Base-by-base conservation (phyloP, 2,329 filamentous ascomycete genomes). In the Penicillium rolfsii region DNA sequence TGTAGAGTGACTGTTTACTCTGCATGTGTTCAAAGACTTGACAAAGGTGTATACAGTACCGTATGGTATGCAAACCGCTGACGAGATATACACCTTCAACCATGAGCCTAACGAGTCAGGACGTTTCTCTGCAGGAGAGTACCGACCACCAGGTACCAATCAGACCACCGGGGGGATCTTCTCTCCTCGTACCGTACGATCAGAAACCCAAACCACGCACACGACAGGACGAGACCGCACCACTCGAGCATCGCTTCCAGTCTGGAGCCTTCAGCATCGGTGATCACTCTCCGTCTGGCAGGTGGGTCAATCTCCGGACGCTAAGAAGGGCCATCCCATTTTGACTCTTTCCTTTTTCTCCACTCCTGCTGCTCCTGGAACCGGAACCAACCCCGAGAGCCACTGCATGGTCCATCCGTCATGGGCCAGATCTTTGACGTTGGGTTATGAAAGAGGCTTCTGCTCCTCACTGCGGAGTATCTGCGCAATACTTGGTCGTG, bases 291-390 rank as follows among this genome's bases (percentile, higher is more conserved):
- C 6, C 48, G 5, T 30, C 26, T 30, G 26, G 45, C 45, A 48
- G 45, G 45, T 48, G 45, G 45, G 45, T 48, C 43, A 46, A 22
- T 22, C 43, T n/a, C 43, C 46, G 28, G 28, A 12, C 28, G 28
- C 48, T n/a, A 35, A 50, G 22, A 35, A 40, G 28, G 33, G 19
- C 12, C 9, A 11, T 19, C 48, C 28, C 30, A 30, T 22, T n/a
- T 40, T 52, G 49, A 45, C 35, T 57, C 35, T 52, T 35, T 57
- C 35, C 28, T 33, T 3, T 49, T 7, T 19, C 55, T 24, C 55
- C 46, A 52, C 55, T 53, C 50, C 48, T 57, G 36, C 55, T 57
- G 16, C 26, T 50, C 55, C 48, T 40, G 55, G 55, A 57, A 57
- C 55, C 28, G 55, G 55, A 57, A 57, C 55, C 28, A 57, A 14